These are phyloP conservation scores for Cercospora nicotianae DNA, from an alignment of 2,329 filamentous ascomycete genomes.

Conservation along the genomic window DNA sequence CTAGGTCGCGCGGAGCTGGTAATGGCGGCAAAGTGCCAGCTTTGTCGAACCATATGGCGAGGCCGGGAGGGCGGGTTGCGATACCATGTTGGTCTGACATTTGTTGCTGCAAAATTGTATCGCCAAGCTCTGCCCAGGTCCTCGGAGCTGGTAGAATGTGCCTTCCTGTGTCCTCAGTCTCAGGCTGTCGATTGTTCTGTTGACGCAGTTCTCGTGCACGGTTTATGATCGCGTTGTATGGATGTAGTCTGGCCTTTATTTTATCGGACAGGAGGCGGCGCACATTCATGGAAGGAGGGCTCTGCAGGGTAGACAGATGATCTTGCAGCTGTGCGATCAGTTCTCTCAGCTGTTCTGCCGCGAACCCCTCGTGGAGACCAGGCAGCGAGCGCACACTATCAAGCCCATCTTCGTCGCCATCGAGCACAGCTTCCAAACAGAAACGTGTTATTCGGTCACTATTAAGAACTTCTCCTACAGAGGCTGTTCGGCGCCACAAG, in stretches of 20 bases:
- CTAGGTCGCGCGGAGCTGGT: background rate
- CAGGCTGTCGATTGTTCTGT: background rate
- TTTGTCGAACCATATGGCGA: constrained; percentile 34
- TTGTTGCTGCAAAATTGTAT: constrained; percentile 34
- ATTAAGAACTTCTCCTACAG: constrained; percentile 57
- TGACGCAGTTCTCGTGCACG: constrained; percentile 18
- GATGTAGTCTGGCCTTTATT: constrained; percentile 56
- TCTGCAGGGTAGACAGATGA: constrained; percentile 54
- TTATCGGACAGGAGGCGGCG: constrained; percentile 52
- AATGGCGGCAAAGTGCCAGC: background rate
- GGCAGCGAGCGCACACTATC: constrained; percentile 57
- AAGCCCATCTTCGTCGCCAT: constrained; percentile 59
- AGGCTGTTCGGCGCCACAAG: constrained; percentile 62
- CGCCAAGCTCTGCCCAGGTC: constrained; percentile 39
- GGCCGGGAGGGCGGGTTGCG: constrained; percentile 20
- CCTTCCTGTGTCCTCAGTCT: constrained; percentile 17
- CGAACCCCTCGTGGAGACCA: constrained; percentile 58
- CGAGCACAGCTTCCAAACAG: constrained; percentile 63
- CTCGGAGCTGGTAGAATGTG: constrained; percentile 31
- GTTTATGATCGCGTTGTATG: constrained; percentile 49
- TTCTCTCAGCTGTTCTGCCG: constrained; percentile 52
- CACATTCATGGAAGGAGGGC: constrained; percentile 52
- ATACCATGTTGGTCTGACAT: constrained; percentile 33
- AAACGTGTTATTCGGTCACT: constrained; percentile 61
- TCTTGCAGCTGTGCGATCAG: constrained; percentile 56